A percentile compares a stretch with the other conserved stretches of the same genome.
These are phyloP conservation scores for Boletellus deceptivus DNA, from an alignment of 1,284 basidiomycete genomes.

Conservation along the genomic window DNA sequence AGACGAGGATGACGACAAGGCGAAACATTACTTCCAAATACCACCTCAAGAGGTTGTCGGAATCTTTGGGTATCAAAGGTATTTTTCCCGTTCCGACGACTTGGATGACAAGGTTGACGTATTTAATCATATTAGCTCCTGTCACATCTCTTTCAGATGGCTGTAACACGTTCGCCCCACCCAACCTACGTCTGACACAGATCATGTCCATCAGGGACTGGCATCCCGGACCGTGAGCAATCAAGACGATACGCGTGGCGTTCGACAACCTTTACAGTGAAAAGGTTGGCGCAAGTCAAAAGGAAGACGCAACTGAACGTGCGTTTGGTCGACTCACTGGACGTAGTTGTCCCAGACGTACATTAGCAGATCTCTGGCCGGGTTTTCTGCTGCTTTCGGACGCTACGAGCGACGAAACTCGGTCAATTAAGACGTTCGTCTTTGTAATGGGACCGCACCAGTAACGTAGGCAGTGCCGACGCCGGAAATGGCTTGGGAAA, in stretches of 20 bases:
- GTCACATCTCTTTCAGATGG: not conserved
- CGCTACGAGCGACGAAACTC: constrained; percentile 15
- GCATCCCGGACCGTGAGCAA: constrained; percentile 87
- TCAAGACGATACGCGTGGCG: constrained; percentile 71
- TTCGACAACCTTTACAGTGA: constrained; percentile 55
- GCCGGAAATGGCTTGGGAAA: constrained; percentile 60
- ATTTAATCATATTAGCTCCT: constrained; percentile 55
- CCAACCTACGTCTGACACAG: constrained; percentile 57
- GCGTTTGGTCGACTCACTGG: constrained; percentile 50
- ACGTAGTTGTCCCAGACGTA: constrained; percentile 97
- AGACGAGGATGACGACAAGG: not conserved
- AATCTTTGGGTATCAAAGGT: constrained; percentile 52
- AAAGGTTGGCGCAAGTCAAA: not conserved
- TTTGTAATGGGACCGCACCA: constrained; percentile 29
- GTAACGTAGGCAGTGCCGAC: constrained; percentile 26
- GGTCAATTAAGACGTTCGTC: not conserved
- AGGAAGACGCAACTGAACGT: not conserved
- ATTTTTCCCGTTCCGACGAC: constrained; percentile 67
- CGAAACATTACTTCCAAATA: constrained; percentile 52
- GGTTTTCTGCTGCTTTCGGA: constrained; percentile 28
- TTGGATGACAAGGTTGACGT: constrained; percentile 71
- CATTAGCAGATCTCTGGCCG: constrained; percentile 56
- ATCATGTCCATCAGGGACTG: constrained; percentile 74
- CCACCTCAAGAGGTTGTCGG: constrained; percentile 56
- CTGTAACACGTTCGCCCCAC: constrained; percentile 4